Evolutionary conservation across 495 filamentous ascomycete species (phyloP), one percentile per base, ranked within the genome.

Genomic region (Pyrenula aspistea): DNA sequence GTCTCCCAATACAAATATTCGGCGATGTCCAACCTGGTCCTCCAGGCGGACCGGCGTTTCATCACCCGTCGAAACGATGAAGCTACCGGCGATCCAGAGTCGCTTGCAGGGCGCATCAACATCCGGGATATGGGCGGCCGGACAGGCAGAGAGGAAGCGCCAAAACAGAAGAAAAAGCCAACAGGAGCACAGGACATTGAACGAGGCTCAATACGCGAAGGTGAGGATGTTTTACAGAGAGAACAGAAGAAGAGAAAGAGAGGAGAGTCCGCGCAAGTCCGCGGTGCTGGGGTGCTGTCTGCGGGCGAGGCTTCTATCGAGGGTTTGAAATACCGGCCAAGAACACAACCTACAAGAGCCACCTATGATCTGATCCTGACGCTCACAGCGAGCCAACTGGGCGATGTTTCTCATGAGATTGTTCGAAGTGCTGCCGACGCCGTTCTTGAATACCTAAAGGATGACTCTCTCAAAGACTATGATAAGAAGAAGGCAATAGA

Each of bases 11-110:
- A 96, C 79, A 99, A 99, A 73, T 99, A 99, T 80, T 88, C 89
- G 84, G 91, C 90, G 70, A 99, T 99, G 93, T 97, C 93, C 77
- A 99, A 99, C 83, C 84, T 99, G 89, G 93, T 99, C 69, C 89
- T 96, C 81, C 92, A 96, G 85, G 91, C 90, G 75, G 93, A 99
- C 77, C 85, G 89, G 72, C 86, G 94, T 67, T 97, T 99, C 69
- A 84, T 92, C 62, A 91, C 89, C 56, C 84, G 91, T 63, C 83
- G 88, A 61, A 88, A 85, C 61, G 93, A 99, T 73, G 93, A 99
- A 71, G 84, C 87, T 57, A 96, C 94, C 36, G 93, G 93, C 63
- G 94, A 99, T 68, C 93, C 93, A 53, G 93, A 99, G 73, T 97
- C 93, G 54, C 81, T 99, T 50, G 93, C 93, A 36, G 92, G 93